Base-by-base conservation (phyloP, 106 monocot species). In the Narthecium ossifragum region DNA sequence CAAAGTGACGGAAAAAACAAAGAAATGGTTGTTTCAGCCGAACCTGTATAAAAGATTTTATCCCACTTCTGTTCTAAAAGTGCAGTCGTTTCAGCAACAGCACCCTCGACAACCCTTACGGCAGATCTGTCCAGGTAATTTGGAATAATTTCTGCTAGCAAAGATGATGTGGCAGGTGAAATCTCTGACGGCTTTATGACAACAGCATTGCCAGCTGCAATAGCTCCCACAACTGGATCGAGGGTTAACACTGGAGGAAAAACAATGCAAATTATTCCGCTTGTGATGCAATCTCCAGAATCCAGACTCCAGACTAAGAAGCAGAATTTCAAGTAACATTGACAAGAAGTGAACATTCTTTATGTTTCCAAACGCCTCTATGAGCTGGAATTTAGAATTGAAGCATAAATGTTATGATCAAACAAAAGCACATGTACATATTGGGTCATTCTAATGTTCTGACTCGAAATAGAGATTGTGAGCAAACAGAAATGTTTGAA, bases 11-110 rank as follows among this genome's bases (percentile, higher is more conserved):
- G 21, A 38, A 14, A 9, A 64, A 36, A 51, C 18, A 64, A 29
- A 13, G 18, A 36, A 3, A 8, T 17, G 3, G 17, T 40, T 1
- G 4, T 26, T 27, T 7, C 13, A 36, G n/a, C n/a, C 2, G 25
- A 48, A 86, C 91, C 92, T 80, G 92, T 92, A 54, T 87, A 92
- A 5, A 87, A 68, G 51, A 92, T 92, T 71, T 92, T 92, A 53
- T 92, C 92, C 86, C 86, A 92, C 46, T 78, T 83, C 47, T 83
- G 83, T 34, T 87, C 86, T 45, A 92, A 46, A 46, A 92, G 78
- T 27, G 74, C 83, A 34, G 87, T 79, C 54, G 86, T 80, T 70
- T 80, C 83, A 37, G 70, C 22, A 53, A 86, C 55, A 58, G 61
- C 58, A 6, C 92, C 92, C 75, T 92, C 86, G 29, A 92, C 77